phyloP scores from a whole-genome alignment of 2,329 filamentous ascomycete genomes.

The Claviceps sp. region DNA sequence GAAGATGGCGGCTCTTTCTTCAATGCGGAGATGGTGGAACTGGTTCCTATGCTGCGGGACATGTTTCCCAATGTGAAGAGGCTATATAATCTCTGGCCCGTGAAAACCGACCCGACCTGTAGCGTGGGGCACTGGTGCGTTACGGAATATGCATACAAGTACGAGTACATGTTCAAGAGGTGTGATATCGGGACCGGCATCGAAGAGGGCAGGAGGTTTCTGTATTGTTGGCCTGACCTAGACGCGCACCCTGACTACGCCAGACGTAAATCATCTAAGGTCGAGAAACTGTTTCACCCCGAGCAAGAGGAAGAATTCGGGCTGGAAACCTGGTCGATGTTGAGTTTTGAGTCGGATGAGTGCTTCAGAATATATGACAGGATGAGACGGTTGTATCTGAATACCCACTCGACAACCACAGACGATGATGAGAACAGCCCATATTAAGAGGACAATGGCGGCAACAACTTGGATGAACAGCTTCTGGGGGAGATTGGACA shows the following conservation, averaged over 20 bases:
- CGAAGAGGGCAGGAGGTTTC: constrained; percentile 12
- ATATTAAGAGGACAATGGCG: constrained; percentile 7
- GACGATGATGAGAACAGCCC: constrained; percentile 9
- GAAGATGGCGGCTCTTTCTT: not conserved
- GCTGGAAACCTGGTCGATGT: constrained; percentile 17
- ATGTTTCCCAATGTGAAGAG: constrained; percentile 15
- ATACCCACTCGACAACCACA: constrained; percentile 8
- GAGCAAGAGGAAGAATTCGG: constrained; percentile 2
- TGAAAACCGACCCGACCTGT: not conserved
- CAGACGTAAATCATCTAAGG: constrained; percentile 3
- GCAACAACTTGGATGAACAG: constrained; percentile 10
- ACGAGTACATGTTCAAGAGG: constrained; percentile 13
- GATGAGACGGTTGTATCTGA: constrained; percentile 6
- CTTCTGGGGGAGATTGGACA: constrained; percentile 10
- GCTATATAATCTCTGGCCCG: constrained; percentile 12
- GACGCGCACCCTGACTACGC: constrained; percentile 18
- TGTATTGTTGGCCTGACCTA: constrained; percentile 22
- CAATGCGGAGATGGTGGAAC: not conserved
- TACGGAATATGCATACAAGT: constrained; percentile 14
- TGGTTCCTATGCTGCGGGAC: not conserved
- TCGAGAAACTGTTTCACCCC: constrained; percentile 7
- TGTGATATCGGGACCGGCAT: constrained; percentile 12
- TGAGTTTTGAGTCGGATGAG: constrained; percentile 14
- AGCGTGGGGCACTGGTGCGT: constrained; percentile 18
- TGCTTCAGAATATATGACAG: constrained; percentile 10